phyloP scores from a whole-genome alignment of 805 yeast species.

The Yamadazyma laniorum region DNA sequence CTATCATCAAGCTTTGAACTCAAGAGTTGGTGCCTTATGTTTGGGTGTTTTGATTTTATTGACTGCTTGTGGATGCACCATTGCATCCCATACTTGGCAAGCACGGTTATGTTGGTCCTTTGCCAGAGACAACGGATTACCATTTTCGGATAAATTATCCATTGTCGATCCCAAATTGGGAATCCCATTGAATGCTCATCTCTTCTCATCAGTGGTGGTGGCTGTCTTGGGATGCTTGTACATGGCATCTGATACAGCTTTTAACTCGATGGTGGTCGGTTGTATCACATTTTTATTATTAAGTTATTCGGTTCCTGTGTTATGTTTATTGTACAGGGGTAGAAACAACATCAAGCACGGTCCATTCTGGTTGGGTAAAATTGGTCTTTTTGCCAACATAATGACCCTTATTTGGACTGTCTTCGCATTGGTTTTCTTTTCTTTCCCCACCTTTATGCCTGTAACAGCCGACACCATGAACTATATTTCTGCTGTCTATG shows the following conservation, averaged over 20 bases:
- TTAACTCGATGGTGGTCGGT: slow-evolving; percentile 61
- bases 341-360: slow-evolving; percentile 57
- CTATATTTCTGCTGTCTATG: slow-evolving; percentile 55
- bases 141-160: slow-evolving; percentile 52
- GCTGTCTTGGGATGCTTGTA: slow-evolving; percentile 60
- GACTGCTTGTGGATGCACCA: slow-evolving; percentile 58
- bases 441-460: slow-evolving; percentile 65
- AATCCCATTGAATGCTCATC: slow-evolving; percentile 60
- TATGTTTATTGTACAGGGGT: slow-evolving; percentile 47
- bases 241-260: slow-evolving; percentile 66
- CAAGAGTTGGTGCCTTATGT: slow-evolving; percentile 53
- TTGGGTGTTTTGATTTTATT: slow-evolving; percentile 48
- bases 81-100: slow-evolving; percentile 66
- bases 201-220: slow-evolving; percentile 52
- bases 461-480: slow-evolving; percentile 63
- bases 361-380: slow-evolving; percentile 63
- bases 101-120: slow-evolving; percentile 68
- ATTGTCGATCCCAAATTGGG: slow-evolving; percentile 45
- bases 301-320: slow-evolving; percentile 56
- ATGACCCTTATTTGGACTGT: slow-evolving; percentile 56
- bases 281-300: slow-evolving; percentile 57
- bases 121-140: slow-evolving; percentile 62
- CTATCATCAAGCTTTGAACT: slow-evolving; percentile 54
- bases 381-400: slow-evolving; percentile 51
- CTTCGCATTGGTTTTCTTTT: slow-evolving; percentile 59